Conservation (phyloP, 2,329 filamentous ascomycete species). For the Lasiodiplodia sp. region DNA sequence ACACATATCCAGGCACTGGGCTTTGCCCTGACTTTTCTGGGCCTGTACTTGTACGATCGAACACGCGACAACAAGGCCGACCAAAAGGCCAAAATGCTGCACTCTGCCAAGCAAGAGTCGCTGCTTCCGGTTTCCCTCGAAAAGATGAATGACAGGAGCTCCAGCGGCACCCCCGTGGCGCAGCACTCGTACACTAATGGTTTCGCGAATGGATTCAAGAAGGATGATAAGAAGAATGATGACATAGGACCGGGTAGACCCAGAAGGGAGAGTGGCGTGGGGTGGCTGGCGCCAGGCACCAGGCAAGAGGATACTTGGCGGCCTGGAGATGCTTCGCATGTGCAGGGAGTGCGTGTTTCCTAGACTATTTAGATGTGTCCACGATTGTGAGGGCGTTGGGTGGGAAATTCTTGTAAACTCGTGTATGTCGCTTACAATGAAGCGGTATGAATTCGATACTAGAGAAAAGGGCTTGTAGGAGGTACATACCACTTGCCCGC, state of each 20-base stretch:
- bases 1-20: conserved; percentile 83
- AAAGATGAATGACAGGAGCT: conserved; percentile 25
- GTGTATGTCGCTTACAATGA: conserved; percentile 16
- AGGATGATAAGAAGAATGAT: conserved; percentile 66
- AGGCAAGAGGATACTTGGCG: conserved; percentile 86
- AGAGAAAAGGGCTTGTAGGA: neutral
- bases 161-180: conserved; percentile 12
- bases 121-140: conserved; percentile 64
- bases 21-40: conserved; percentile 87
- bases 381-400: conserved; percentile 22
- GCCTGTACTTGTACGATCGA: conserved; percentile 94
- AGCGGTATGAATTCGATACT: conserved; percentile 15
- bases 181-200: conserved; percentile 25
- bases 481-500: conserved; percentile 1
- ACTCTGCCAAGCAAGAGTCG: conserved; percentile 68
- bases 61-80: conserved; percentile 91
- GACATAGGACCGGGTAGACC: conserved; percentile 54
- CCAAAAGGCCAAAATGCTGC: conserved; percentile 70
- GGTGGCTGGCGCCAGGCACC: conserved; percentile 79
- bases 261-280: conserved; percentile 48
- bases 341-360: conserved; percentile 28
- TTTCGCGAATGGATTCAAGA: conserved; percentile 33
- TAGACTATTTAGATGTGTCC: conserved; percentile 21
- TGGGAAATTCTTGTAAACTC: conserved; percentile 13
- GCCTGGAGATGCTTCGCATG: conserved; percentile 23